Evolutionary conservation across 176 grass and related monocot species (phyloP).

Genomic region (Carex scoparia): DNA sequence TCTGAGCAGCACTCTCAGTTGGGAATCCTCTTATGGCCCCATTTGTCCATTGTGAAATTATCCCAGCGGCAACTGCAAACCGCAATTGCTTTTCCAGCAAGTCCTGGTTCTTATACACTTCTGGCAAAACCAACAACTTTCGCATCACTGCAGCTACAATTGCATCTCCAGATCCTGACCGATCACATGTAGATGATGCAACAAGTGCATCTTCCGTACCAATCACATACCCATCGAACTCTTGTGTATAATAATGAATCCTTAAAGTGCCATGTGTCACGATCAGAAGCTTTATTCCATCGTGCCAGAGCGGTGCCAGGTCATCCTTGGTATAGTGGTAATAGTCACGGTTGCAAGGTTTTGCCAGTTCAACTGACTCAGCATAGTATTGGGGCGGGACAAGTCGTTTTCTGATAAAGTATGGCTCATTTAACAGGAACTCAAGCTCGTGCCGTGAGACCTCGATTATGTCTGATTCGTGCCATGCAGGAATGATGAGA

Average conservation of each 20-base stretch:
- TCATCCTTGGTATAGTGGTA: slow-evolving; percentile 77
- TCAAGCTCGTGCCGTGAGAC: slow-evolving; percentile 77
- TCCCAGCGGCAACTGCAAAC: slow-evolving; percentile 77
- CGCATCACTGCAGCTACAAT: slow-evolving; percentile 83
- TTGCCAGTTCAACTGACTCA: slow-evolving; percentile 56
- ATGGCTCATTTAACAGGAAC: slow-evolving; percentile 83
- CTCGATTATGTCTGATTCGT: slow-evolving; percentile 74
- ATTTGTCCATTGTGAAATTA: slow-evolving; percentile 91
- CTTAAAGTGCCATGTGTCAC: slow-evolving; percentile 86
- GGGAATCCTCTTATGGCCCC: slow-evolving; percentile 80
- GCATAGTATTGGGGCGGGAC: slow-evolving; percentile 78
- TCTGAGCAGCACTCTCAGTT: slow-evolving; percentile 76
- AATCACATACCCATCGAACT: slow-evolving; percentile 79
- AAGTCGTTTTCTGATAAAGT: slow-evolving; percentile 61
- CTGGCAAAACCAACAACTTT: slow-evolving; percentile 56
- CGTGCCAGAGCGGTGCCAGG: slow-evolving; percentile 86
- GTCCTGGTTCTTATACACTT: slow-evolving; percentile 80
- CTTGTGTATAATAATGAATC: slow-evolving; percentile 91
- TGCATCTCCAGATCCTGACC: slow-evolving; percentile 89
- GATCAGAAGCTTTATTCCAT: slow-evolving; percentile 84
- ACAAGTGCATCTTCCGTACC: slow-evolving; percentile 89
- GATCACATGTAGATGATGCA: slow-evolving; percentile 63
- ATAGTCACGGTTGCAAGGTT: slow-evolving; percentile 45
- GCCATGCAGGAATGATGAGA: slow-evolving; percentile 59
- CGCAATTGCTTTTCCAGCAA: slow-evolving; percentile 77